Evolutionary conservation across 257 asterid species (phyloP), one percentile per base, ranked within the genome.

Genomic region (Apocynum venetum): DNA sequence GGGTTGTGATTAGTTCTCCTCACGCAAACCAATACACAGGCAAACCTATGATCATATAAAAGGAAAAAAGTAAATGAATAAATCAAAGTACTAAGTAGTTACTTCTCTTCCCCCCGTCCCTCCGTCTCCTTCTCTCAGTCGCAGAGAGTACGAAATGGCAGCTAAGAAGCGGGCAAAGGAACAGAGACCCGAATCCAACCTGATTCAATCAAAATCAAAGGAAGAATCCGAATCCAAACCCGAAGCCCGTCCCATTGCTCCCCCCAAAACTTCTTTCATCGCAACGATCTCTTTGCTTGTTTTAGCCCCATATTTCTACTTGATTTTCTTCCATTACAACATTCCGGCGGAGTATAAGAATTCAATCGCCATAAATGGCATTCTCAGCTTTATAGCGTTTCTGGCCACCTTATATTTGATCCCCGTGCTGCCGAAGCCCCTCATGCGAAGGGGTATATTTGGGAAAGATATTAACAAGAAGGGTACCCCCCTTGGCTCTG

Each of bases 381-480:
- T 84, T 20, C 82, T 89, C 57, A 92, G 98, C 85, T 43, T 83
- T 60, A 0, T 90, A 40, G 98, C 97, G 61, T 94, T 91, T 70
- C 73, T 83, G 8, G 61, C 87, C 3, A 89, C 97, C 56, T 81
- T 89, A 31, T 84, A 76, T 61, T 51, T 94, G 90, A 92, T 94
- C 76, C 98, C 98, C 0, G 97, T 94, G 76, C 97, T 97, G 13
- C 84, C 97, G 0, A 94, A 87, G 82, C 89, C 89, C 66, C 96
- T 92, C 7, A 72, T 82, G 84, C 82, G 96, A 66, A 87, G 94
- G 86, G 91, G 90, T 87, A 88, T 94, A 36, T 92, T 89, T 84
- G 98, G 98, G 47, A 89, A 83, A 72, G 98, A 92, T 79, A 91
- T 94, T 76, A 94, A 94, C 80, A 94, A 94, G 90, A 94, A 84